Evolutionary conservation across 495 filamentous ascomycete genomes (phyloP), one percentile per base, ranked within the genome.

Genomic region (Penicillium cinerascens): DNA sequence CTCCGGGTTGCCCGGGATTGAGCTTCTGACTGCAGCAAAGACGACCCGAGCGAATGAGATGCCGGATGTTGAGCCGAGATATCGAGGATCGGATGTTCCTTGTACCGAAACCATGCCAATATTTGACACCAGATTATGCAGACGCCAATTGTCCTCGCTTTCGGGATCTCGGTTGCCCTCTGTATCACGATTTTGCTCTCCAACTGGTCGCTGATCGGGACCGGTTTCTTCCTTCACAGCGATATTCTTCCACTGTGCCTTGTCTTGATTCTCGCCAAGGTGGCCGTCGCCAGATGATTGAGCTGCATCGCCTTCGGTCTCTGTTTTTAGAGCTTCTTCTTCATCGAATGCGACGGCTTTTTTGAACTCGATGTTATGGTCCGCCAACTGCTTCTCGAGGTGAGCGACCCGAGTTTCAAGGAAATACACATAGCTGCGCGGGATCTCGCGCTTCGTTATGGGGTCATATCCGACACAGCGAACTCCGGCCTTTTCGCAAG

Each of bases 41-140:
- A 97, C 92, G 7, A 97, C 89, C 39, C 91, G 81, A 15, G 92
- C 92, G 70, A 97, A 97, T 1, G 91, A 95, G 37, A 97, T 92
- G 3, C 92, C 92, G 7, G 89, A 92, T 11, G 89, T 87, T 2
- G 91, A 89, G 6, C 90, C 91, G 2, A 95, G 76, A 68, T 89
- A 90, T 49, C 89, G 83, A 3, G 86, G 86, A 67, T 91, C 85
- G 2, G 87, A 87, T 4, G 84, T 82, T 26, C 81, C 89, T 64
- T 86, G 84, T 18, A 87, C 84, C n/a, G 83, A 88, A 22, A 87
- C 82, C 78, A 86, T 85, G 52, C 84, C 84, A 49, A 87, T 84
- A 69, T 89, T 88, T 6, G 82, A 85, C 7, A 89, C 83, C n/a
- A 91, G 67, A 65, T 87, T 88, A 49, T 83, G 80, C 47, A 90